Conservation (phyloP, 1,284 basidiomycete genomes). For the Melampsora medusae region DNA sequence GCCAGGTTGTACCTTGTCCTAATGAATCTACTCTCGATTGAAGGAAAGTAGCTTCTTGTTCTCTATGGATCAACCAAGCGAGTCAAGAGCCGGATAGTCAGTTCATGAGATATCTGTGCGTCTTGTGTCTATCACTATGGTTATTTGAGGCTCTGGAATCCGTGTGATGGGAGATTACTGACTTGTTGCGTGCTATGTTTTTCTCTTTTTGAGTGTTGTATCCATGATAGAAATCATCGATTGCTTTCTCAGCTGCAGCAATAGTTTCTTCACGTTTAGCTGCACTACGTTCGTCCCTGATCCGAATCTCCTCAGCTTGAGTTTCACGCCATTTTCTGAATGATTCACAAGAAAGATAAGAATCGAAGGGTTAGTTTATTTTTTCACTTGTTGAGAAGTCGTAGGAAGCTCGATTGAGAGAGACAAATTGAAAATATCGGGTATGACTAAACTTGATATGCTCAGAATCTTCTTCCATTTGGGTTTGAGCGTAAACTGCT, state of each 20-base stretch:
- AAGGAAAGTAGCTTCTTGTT: conserved; percentile 80
- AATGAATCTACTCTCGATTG: conserved; percentile 71
- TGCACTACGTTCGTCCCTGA: conserved; percentile 74
- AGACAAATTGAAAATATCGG: neutral
- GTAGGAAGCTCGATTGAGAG: neutral
- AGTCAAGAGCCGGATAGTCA: conserved; percentile 19
- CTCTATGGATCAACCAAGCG: conserved; percentile 60
- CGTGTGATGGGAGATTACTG: conserved; percentile 30
- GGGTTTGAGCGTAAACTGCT: conserved; percentile 35
- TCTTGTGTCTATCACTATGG: neutral
- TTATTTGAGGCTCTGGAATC: neutral
- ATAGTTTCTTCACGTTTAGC: conserved; percentile 80
- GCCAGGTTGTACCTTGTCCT: conserved; percentile 90
- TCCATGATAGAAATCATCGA: conserved; percentile 93
- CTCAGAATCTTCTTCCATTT: conserved; percentile 75
- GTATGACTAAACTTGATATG: conserved; percentile 69
- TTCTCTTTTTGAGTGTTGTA: conserved; percentile 89
- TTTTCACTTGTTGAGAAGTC: neutral
- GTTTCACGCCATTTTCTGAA: conserved; percentile 79
- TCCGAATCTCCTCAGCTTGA: conserved; percentile 80
- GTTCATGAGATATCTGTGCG: neutral
- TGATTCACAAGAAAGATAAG: neutral
- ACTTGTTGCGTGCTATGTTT: conserved; percentile 95
- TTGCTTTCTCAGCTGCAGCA: conserved; percentile 81
- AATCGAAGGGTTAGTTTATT: conserved; percentile 13